phyloP scores from a whole-genome alignment of 2,329 filamentous ascomycete species.

The Chaetoscypha palmicola region DNA sequence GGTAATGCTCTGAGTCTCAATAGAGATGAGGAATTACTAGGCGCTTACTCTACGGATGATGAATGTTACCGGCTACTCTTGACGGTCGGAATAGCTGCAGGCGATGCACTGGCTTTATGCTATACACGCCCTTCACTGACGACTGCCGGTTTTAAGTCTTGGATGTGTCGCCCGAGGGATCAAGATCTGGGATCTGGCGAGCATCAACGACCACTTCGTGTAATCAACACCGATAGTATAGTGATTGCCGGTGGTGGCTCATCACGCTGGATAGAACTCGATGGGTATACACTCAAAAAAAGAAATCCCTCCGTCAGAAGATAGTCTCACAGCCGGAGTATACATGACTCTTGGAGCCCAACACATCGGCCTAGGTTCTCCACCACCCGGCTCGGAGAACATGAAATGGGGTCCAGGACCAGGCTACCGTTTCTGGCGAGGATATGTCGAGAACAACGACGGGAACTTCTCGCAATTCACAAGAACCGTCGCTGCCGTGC shows the following conservation, averaged over 20 bases:
- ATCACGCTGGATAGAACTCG: constrained; percentile 1
- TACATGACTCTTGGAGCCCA: neutral
- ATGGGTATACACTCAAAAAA: neutral
- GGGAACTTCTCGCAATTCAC: neutral
- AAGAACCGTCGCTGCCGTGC: neutral
- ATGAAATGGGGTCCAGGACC: neutral
- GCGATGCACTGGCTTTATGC: constrained; percentile 3
- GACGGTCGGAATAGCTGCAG: constrained; percentile 5
- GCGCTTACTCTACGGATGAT: neutral
- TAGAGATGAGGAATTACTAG: constrained; percentile 1
- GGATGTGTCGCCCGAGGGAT: neutral
- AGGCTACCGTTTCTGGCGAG: neutral
- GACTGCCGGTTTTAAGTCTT: neutral
- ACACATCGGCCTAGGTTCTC: neutral
- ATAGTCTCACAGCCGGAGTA: neutral
- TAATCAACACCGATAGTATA: neutral
- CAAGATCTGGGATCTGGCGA: too few relatives aligned
- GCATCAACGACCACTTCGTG: neutral
- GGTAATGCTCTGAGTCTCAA: constrained; percentile 6
- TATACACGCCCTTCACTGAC: neutral
- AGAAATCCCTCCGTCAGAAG: neutral
- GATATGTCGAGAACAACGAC: neutral
- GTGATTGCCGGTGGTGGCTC: neutral
- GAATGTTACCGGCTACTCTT: constrained; percentile 8
- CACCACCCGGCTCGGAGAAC: neutral